Evolutionary conservation across 345 rosid species (phyloP).

Genomic region (Citrus medica): DNA sequence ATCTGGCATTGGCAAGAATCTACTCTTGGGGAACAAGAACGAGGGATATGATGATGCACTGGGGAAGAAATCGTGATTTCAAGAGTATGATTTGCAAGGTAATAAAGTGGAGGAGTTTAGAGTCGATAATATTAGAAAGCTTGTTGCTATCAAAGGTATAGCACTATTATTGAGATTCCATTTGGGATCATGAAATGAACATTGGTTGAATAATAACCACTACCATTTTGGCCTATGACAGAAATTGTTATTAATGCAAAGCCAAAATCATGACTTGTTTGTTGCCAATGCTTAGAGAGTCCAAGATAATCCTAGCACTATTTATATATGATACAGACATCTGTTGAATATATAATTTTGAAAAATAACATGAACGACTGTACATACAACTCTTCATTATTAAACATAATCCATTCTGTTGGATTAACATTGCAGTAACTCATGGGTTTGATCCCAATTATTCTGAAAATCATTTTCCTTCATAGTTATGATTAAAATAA

Average conservation of each 20-base stretch:
- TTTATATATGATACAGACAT: background rate
- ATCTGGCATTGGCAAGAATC: background rate
- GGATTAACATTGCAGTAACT: background rate
- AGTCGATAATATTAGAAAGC: background rate
- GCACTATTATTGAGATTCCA: background rate
- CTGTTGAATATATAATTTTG: background rate
- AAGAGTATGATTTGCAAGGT: background rate
- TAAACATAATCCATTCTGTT: background rate
- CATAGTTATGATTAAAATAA: background rate
- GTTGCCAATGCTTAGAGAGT: background rate
- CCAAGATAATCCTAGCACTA: too few relatives aligned
- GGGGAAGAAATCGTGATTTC: constrained; percentile 7
- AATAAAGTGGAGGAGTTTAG: background rate
- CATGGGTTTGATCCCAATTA: background rate
- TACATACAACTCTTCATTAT: background rate
- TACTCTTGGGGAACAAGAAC: constrained; percentile 6
- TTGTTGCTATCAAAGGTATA: background rate
- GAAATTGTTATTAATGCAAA: background rate
- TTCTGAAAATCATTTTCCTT: background rate
- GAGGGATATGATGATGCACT: constrained; percentile 15
- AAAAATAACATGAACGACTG: background rate
- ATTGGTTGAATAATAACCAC: background rate
- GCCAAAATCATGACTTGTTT: background rate
- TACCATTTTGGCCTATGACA: background rate
- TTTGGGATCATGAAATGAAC: background rate